These are phyloP conservation scores for Terana coerulea DNA, from an alignment of 768 basidiomycete genomes.

Conservation along the genomic window DNA sequence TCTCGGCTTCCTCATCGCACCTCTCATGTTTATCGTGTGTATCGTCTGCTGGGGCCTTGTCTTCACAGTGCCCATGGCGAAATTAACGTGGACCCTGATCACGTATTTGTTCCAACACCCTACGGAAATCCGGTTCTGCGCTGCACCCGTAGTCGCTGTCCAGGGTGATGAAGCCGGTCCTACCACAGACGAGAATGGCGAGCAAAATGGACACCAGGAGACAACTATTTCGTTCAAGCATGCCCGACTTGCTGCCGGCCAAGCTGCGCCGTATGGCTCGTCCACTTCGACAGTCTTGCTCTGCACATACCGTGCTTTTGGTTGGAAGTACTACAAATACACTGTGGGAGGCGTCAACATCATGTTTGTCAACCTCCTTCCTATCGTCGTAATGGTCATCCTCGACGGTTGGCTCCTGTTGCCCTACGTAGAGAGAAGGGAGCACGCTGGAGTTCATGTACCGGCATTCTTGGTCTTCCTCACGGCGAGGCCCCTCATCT, in stretches of 20 bases:
- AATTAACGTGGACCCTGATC: constrained; percentile 92
- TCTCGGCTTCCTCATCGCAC: constrained; percentile 77
- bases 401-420: constrained; percentile 86
- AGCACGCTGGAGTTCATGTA: constrained; percentile 50
- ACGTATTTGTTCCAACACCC: constrained; percentile 77
- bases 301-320: constrained; percentile 91
- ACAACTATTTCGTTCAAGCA: constrained; percentile 65
- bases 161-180: constrained; percentile 26
- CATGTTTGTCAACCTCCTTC: constrained; percentile 91
- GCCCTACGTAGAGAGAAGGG: constrained; percentile 59
- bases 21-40: constrained; percentile 84
- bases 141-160: constrained; percentile 74
- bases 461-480: constrained; percentile 66
- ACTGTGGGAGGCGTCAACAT: constrained; percentile 99
- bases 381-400: constrained; percentile 94
- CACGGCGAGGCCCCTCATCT: constrained; percentile 74
- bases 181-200: constrained; percentile 26
- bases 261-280: constrained; percentile 81
- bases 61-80: constrained; percentile 97
- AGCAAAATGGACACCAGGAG: constrained; percentile 5
- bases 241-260: constrained; percentile 78
- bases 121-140: constrained; percentile 85
- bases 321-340: constrained; percentile 96
- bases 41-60: constrained; percentile 93
- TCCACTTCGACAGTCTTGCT: constrained; percentile 85